phyloP scores from a whole-genome alignment of 306 rosid genomes.

The Myrica gale region DNA sequence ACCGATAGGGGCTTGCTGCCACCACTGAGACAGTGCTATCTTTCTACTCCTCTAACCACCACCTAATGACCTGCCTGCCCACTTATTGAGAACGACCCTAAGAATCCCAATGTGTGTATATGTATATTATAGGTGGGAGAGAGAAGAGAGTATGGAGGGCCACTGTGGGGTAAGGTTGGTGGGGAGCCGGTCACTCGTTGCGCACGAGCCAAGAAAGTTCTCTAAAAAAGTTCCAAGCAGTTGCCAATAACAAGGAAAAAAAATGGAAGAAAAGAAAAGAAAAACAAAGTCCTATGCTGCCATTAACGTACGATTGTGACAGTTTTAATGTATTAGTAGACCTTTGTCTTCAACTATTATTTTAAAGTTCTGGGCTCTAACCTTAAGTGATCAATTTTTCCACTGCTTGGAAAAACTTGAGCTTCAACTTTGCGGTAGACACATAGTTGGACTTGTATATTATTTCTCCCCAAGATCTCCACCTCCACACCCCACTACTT shows the following conservation, averaged over 20 bases:
- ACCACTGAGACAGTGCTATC: slow-evolving; percentile 53
- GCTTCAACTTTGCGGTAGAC: slow-evolving; percentile 58
- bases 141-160: background rate
- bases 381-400: slow-evolving; percentile 42
- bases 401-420: slow-evolving; percentile 27
- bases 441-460: slow-evolving; percentile 61
- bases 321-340: background rate
- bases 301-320: slow-evolving; percentile 23
- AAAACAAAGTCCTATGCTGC: too few relatives aligned
- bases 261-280: too few relatives aligned
- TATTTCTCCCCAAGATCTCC: background rate
- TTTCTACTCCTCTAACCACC: slow-evolving; percentile 67
- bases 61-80: slow-evolving; percentile 36
- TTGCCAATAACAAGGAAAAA: slow-evolving; percentile 4
- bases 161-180: slow-evolving; percentile 65
- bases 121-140: background rate
- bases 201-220: slow-evolving; percentile 39
- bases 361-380: slow-evolving; percentile 18
- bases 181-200: slow-evolving; percentile 60
- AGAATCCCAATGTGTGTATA: background rate
- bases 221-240: slow-evolving; percentile 32
- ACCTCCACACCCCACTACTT: background rate
- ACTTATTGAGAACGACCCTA: slow-evolving; percentile 32
- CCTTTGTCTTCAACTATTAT: background rate
- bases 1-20: slow-evolving; percentile 37